Conservation (phyloP, 1,284 basidiomycete genomes). For the Coniophora puteana region DNA sequence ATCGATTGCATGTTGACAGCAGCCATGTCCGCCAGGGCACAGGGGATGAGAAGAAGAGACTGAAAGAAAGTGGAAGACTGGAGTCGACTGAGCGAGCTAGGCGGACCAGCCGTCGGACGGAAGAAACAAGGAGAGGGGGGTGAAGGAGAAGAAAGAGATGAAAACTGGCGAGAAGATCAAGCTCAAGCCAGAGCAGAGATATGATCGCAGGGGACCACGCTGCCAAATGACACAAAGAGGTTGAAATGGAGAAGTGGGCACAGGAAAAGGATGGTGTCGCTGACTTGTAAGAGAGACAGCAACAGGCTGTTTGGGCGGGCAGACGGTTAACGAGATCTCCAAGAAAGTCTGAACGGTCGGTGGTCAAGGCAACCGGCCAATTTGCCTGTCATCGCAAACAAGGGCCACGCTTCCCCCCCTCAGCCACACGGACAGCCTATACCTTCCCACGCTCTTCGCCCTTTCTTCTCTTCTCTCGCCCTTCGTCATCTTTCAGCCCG, state of each 20-base stretch:
- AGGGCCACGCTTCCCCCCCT: too few relatives aligned
- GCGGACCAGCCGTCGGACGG: slow-evolving; percentile 31
- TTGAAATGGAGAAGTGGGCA: slow-evolving; percentile 8
- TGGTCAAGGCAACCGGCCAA: slow-evolving; percentile 65
- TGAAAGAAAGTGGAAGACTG: slow-evolving; percentile 34
- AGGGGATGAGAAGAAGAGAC: slow-evolving; percentile 12
- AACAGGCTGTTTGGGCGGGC: slow-evolving; percentile 15
- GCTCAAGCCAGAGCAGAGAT: slow-evolving; percentile 7
- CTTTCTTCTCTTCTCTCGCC: too few relatives aligned
- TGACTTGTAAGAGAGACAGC: slow-evolving; percentile 9
- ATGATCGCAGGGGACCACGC: slow-evolving; percentile 19
- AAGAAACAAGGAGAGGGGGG: slow-evolving; percentile 7
- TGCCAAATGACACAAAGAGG: slow-evolving; percentile 9
- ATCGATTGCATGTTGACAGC: slow-evolving; percentile 72
- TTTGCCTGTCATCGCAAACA: too few relatives aligned
- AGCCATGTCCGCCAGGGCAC: slow-evolving; percentile 44
- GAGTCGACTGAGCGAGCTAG: slow-evolving; percentile 30
- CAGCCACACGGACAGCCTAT: too few relatives aligned
- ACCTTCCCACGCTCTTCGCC: too few relatives aligned
- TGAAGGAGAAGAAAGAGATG: background rate
- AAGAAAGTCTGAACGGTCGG: slow-evolving; percentile 30
- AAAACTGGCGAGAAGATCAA: slow-evolving; percentile 1
- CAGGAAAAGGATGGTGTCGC: slow-evolving; percentile 7
- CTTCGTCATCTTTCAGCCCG: too few relatives aligned
- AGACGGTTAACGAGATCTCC: slow-evolving; percentile 27